Evolutionary conservation across 2,329 filamentous ascomycete genomes (phyloP), one percentile per base, ranked within the genome.

Genomic region (Colletotrichum sp.): DNA sequence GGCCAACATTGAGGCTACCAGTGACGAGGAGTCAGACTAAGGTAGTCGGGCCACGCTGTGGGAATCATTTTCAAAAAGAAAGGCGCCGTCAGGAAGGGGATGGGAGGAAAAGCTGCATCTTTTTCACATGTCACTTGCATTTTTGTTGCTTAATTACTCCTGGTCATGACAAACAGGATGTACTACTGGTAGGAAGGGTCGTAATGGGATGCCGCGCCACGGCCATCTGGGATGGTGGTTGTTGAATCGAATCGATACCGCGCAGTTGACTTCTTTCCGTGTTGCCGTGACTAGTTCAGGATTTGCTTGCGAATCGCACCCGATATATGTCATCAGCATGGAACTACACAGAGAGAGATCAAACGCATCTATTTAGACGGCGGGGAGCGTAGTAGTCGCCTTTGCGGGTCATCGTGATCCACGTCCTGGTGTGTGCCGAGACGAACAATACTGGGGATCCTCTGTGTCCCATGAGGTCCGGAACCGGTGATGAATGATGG

Each of bases 1-100:
- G 83, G 83, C 90, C 18, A 94, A 93, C 78, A 92, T 93, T 62
- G 92, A 93, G 68, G 89, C 89, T 6, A 93, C 91, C 1, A 93
- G 91, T 71, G 92, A 93, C 62, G 91, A 92, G 79, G 90, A 90
- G 2, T 90, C 90, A 21, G 84, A 86, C 8, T 60, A n/a, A 39
- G 30, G 8, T 13, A 13, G 13, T 59, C 2, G 0, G 12, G 55
- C 16, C 21, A 15, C 13, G 1, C 18, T 28, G 21, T 28, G 21
- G 26, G 21, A 39, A 32, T 62, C 30, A 18, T 57, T 57, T 26
- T 57, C 16, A 28, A 30, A 62, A 52, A n/a, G 36, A 52, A 28
- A 52, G 24, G 21, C 6, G 30, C 30, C 24, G 32, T 16, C 12
- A 26, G 57, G 55, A 49, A 49, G 5, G 18, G 8, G 49, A 4